Percentiles rank a stretch among this genome's conserved stretches.
Conservation (phyloP, 805 yeast genomes). For the Lachancea sp. region DNA sequence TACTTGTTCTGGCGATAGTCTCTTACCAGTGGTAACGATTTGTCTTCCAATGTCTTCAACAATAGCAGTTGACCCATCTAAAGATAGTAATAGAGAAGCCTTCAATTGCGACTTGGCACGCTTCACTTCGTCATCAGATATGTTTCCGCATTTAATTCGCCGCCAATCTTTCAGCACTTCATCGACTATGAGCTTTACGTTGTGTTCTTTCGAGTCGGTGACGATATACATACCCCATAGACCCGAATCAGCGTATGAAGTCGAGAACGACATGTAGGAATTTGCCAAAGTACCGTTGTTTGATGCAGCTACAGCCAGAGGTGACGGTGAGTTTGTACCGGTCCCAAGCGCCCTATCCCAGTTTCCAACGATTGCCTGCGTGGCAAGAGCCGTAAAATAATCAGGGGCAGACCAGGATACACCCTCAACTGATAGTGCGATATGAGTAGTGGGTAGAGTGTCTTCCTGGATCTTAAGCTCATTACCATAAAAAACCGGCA, state of each 20-base stretch:
- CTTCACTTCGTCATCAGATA: conserved; percentile 80
- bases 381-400: conserved; percentile 89
- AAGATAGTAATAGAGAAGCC: conserved; percentile 80
- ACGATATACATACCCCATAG: conserved; percentile 94
- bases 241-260: conserved; percentile 96
- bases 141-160: conserved; percentile 69
- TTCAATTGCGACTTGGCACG: conserved; percentile 92
- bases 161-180: conserved; percentile 85
- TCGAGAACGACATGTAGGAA: conserved; percentile 92
- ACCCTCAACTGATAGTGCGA: conserved; percentile 95
- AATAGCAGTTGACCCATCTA: conserved; percentile 92
- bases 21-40: conserved; percentile 82
- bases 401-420: conserved; percentile 96
- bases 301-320: conserved; percentile 56
- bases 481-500: conserved; percentile 78
- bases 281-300: conserved; percentile 66
- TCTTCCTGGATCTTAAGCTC: conserved; percentile 81
- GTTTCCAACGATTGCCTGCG: conserved; percentile 93
- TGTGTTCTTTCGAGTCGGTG: conserved; percentile 61
- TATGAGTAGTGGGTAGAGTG: conserved; percentile 79
- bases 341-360: conserved; percentile 94
- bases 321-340: conserved; percentile 79
- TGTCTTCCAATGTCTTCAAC: conserved; percentile 99
- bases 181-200: conserved; percentile 61
- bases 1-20: conserved; percentile 43